Conservation (phyloP, 139 green algal species). For the Parachlorella kessleri region DNA sequence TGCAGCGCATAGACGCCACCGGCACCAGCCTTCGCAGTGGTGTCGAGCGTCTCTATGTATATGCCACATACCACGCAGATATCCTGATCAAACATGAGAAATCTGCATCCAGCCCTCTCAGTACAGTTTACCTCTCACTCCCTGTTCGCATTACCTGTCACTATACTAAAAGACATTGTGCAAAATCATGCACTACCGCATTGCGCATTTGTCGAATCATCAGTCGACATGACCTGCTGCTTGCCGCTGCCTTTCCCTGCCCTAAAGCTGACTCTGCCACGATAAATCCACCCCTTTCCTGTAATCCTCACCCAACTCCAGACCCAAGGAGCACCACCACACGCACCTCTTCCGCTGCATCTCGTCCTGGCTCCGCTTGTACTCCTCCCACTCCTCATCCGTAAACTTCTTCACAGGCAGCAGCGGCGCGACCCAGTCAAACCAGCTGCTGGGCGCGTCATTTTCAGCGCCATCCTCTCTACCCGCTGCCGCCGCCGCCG, state of each 20-base stretch:
- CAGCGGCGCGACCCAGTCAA: background rate
- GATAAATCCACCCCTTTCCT: background rate
- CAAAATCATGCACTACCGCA: no score
- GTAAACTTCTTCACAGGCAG: slow-evolving; percentile 23
- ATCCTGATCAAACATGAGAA: background rate
- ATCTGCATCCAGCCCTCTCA: background rate
- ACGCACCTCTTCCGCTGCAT: slow-evolving; percentile 15
- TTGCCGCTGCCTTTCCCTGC: background rate
- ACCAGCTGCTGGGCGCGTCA: background rate
- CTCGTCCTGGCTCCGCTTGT: slow-evolving; percentile 21
- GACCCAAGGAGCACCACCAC: background rate
- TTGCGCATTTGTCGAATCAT: no score
- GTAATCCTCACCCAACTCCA: background rate
- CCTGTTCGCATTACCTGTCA: no score
- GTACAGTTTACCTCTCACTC: no score
- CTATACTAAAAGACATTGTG: no score
- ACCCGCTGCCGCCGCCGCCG: background rate
- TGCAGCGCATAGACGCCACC: background rate
- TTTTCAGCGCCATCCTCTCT: background rate
- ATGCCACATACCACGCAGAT: background rate
- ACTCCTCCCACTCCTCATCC: slow-evolving; percentile 31
- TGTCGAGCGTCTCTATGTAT: background rate
- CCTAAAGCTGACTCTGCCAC: background rate
- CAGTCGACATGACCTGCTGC: no score
- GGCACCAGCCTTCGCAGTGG: background rate